Base-by-base conservation (phyloP, 352 stramenopile species). In the Plasmopara muralis region DNA sequence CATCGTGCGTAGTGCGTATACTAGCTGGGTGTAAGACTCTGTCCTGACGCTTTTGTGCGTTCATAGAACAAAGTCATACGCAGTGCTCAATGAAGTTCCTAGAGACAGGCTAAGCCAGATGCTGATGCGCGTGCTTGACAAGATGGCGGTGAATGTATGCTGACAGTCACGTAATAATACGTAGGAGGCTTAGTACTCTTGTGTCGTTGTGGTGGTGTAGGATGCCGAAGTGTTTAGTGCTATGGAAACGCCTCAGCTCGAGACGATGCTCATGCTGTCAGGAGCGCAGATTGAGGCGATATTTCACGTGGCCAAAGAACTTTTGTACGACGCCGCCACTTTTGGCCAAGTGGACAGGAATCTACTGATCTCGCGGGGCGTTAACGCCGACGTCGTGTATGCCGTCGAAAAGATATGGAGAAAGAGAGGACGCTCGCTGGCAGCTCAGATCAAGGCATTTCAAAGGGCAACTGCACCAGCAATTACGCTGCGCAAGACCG, bases 321-420 rank as follows among this genome's bases (percentile, higher is more conserved):
- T 83, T 33, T 82, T 81, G 43, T 39, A 46, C 9, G 69, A 88
- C 33, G 75, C 74, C 0, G 62, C 69, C 15, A 52, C 55, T 0
- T 86, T 88, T 35, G 63, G 59, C 2, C 43, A 70, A 3, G 50
- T 85, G 4, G 62, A 74, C 33, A 37, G 51, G 0, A 60, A 55
- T 13, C 42, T 68, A 9, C 59, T 88, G 20, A 28, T 50, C 4
- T 49, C 45, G 5, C 45, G 40, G 1, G 66, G 64, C 4, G 55
- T 76, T 5, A 43, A 66, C 1, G 38, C 59, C 1, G 53, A 64
- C 5, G 72, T 78, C 16, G 50, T 66, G 13, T 38, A 46, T 28
- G 39, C 59, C 2, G 20, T 85, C 12, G 73, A 84, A 37, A 77
- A 81, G 54, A 50, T 65, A 40, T 88, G 77, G 77, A 72, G 64